Conservation (phyloP, 1,284 basidiomycete species). For the Cutaneotrichosporon daszewskae region DNA sequence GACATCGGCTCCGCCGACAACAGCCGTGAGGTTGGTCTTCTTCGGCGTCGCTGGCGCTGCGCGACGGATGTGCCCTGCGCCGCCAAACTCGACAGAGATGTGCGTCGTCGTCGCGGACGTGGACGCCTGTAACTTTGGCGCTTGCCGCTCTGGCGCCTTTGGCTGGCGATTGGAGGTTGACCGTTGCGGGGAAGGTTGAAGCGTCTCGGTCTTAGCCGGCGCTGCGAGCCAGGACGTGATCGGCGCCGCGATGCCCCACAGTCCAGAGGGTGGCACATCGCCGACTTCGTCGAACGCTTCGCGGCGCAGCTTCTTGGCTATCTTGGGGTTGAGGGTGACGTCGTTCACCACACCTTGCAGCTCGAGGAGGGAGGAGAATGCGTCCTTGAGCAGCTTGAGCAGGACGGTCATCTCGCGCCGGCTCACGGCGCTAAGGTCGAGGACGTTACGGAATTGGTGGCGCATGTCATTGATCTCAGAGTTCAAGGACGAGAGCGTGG, state of each 20-base stretch:
- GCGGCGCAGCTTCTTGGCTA: slow-evolving; percentile 62
- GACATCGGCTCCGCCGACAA: not conserved
- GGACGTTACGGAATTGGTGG: slow-evolving; percentile 61
- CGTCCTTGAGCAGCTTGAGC: slow-evolving; percentile 78
- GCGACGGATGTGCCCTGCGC: slow-evolving; percentile 61
- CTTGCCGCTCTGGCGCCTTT: slow-evolving; percentile 43
- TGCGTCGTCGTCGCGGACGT: slow-evolving; percentile 78
- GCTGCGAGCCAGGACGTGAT: slow-evolving; percentile 46
- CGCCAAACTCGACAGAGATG: slow-evolving; percentile 88
- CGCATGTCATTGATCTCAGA: slow-evolving; percentile 67
- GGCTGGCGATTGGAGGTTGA: slow-evolving; percentile 16
- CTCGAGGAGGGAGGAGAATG: slow-evolving; percentile 75
- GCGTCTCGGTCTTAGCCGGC: slow-evolving; percentile 21
- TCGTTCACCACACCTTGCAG: slow-evolving; percentile 82
- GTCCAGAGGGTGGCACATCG: slow-evolving; percentile 41
- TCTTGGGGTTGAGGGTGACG: slow-evolving; percentile 76
- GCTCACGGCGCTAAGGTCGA: slow-evolving; percentile 61
- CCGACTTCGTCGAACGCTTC: slow-evolving; percentile 57
- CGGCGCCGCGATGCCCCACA: slow-evolving; percentile 64
- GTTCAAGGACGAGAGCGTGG: slow-evolving; percentile 71
- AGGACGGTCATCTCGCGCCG: slow-evolving; percentile 77
- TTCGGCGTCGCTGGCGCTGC: slow-evolving; percentile 54
- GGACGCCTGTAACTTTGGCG: slow-evolving; percentile 71
- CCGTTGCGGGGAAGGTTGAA: slow-evolving; percentile 9
- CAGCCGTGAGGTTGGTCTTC: not conserved